Conservation (phyloP, 2,329 filamentous ascomycete species). For the Onygenales sp. region DNA sequence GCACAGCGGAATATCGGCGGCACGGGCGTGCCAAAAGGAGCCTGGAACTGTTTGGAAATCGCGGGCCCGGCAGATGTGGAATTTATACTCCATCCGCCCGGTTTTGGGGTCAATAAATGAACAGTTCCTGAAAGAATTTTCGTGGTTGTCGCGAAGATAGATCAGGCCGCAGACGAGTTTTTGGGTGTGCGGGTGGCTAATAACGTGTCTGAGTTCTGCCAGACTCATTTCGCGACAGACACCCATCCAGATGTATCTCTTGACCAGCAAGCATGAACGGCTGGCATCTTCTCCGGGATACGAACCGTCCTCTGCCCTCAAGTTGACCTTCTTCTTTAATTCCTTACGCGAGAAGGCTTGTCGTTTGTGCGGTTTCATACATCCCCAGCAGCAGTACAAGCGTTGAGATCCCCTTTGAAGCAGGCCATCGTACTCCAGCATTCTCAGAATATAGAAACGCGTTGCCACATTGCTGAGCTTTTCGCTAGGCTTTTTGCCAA, state of each 20-base stretch:
- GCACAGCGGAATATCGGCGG: conserved; percentile 1
- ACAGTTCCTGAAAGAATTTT: neutral
- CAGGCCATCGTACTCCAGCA: conserved; percentile 3
- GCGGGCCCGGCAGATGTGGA: neutral
- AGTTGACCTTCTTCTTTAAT: neutral
- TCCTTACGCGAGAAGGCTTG: conserved; percentile 1
- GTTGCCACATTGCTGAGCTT: neutral
- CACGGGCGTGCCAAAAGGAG: neutral
- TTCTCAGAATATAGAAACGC: conserved; percentile 2
- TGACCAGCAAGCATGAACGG: neutral
- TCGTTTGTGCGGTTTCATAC: conserved; percentile 1
- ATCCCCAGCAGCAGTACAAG: conserved; percentile 4
- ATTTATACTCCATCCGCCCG: neutral
- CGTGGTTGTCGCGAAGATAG: neutral
- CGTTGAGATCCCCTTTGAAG: neutral
- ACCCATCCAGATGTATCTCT: conserved; percentile 2
- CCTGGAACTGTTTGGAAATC: neutral
- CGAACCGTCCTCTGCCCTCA: neutral
- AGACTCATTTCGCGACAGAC: conserved; percentile 1
- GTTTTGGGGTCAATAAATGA: neutral
- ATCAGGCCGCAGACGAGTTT: neutral
- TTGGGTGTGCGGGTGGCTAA: neutral
- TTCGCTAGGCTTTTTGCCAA: neutral
- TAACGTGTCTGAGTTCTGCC: neutral
- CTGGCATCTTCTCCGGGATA: neutral